Evolutionary conservation across 1,284 basidiomycete species (phyloP).

Genomic region (Ustilago trichophora): DNA sequence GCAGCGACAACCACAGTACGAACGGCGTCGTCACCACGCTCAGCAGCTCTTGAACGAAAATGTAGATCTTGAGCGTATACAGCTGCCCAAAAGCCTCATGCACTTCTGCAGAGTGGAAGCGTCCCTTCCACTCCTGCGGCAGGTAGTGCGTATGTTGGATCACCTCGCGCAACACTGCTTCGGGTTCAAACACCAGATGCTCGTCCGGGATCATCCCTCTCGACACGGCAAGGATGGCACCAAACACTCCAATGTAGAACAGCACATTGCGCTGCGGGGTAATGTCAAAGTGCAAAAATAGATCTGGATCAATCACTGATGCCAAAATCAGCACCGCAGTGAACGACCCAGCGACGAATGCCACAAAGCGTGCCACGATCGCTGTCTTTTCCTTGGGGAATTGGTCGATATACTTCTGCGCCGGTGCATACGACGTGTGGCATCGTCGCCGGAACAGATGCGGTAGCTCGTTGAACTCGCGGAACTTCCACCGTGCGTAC

Average conservation of each 20-base stretch:
- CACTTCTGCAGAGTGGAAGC: conserved; percentile 77
- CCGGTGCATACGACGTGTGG: conserved; percentile 84
- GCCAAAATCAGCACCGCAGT: conserved; percentile 90
- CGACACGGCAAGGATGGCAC: conserved; percentile 84
- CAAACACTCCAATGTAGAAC: conserved; percentile 91
- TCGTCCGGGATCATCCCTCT: conserved; percentile 96
- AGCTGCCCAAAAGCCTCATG: conserved; percentile 56
- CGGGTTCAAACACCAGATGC: conserved; percentile 88
- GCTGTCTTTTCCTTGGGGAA: conserved; percentile 95
- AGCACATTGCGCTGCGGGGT: conserved; percentile 89
- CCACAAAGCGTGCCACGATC: conserved; percentile 88
- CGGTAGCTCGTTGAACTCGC: conserved; percentile 97
- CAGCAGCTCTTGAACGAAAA: conserved; percentile 86
- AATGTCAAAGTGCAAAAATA: conserved; percentile 92
- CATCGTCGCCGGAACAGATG: conserved; percentile 88
- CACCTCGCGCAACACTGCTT: conserved; percentile 87
- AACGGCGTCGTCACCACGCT: conserved; percentile 94
- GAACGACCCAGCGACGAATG: conserved; percentile 95
- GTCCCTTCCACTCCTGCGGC: conserved; percentile 87
- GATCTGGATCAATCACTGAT: conserved; percentile 84
- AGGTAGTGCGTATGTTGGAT: conserved; percentile 94
- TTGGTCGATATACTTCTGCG: conserved; percentile 94
- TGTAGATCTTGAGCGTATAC: conserved; percentile 67
- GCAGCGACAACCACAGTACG: conserved; percentile 90
- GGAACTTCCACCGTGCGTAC: conserved; percentile 96